Evolutionary conservation across 2,329 filamentous ascomycete genomes (phyloP), one percentile per base, ranked within the genome.

Genomic region (Pseudogymnoascus sp.): DNA sequence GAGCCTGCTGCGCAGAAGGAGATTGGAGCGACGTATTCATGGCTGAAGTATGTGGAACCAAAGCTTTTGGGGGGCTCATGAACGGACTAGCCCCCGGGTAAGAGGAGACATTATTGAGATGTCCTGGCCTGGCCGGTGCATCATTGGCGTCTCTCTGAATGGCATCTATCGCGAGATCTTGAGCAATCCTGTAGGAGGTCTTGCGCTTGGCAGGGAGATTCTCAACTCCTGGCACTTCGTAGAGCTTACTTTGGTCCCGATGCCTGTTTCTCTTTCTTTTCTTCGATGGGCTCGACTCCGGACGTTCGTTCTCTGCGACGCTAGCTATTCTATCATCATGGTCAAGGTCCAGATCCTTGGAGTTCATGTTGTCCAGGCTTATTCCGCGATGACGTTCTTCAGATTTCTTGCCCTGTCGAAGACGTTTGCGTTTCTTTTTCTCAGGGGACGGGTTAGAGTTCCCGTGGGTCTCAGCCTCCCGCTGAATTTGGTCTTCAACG

Each of bases 81-180:
- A 56, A 56, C 16, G 50, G 50, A 11, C 28, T 56, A 19, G 10
- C 16, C n/a, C 6, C 28, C 2, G 16, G 28, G 35, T 56, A 56
- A 14, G 50, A 56, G 10, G 11, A 33, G 28, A 12, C 11, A 24
- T 43, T 63, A 6, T 59, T 61, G 56, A 66, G 50, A 38, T 65
- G 61, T n/a, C 56, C 60, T 22, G 68, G 61, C 46, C 70, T 70
- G 41, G 70, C 70, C 6, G 71, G 70, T 70, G 68, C 71, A 50
- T 72, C 67, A 60, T 64, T 68, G 10, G 64, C 62, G 28, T 70
- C 70, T 41, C 69, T 67, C 24, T 72, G 68, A 28, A 70, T 70
- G 2, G 62, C 67, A 62, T 71, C 71, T 10, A 63, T 50, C 8
- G 50, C 50, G n/a, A 19, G 28, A 56, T 56, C 50, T 14, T 33